Evolutionary conservation across 2,329 filamentous ascomycete genomes (phyloP).

Genomic region (Colletotrichum cereale): DNA sequence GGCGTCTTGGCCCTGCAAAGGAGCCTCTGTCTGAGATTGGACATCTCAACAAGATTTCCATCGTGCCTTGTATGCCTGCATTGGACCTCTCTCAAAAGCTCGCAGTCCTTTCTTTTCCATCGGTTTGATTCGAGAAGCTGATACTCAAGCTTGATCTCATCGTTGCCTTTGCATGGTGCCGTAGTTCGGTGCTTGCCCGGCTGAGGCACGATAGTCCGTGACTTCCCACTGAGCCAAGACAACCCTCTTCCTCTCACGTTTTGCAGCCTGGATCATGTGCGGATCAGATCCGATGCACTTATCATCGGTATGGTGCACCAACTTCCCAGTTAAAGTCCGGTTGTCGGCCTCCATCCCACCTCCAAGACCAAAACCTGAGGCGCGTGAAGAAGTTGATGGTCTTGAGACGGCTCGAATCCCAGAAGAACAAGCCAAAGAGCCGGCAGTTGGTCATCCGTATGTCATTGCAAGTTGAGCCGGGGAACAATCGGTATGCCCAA

Average conservation of each 20-base stretch:
- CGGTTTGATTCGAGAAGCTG: neutral
- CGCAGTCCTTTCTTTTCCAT: neutral
- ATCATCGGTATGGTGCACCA: neutral
- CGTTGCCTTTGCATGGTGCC: neutral
- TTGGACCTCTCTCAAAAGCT: neutral
- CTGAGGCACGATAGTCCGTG: constrained; percentile 16
- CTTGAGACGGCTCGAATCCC: constrained; percentile 29
- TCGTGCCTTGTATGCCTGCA: neutral
- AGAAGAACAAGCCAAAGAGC: constrained; percentile 36
- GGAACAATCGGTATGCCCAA: constrained; percentile 32
- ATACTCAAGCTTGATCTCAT: neutral
- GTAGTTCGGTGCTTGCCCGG: neutral
- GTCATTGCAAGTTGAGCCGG: constrained; percentile 23
- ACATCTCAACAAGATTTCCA: neutral
- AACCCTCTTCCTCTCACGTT: neutral
- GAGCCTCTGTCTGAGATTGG: neutral
- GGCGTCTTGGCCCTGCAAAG: neutral
- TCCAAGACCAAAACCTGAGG: constrained; percentile 32
- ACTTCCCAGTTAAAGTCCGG: constrained; percentile 34
- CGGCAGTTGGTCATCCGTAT: constrained; percentile 34
- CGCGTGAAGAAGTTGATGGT: constrained; percentile 36
- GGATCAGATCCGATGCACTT: neutral
- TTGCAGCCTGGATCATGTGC: neutral
- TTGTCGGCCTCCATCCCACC: constrained; percentile 35
- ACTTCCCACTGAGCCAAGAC: neutral